Conservation (phyloP, 371 early-diverging fungal genomes). For the Mortierella sp. region DNA sequence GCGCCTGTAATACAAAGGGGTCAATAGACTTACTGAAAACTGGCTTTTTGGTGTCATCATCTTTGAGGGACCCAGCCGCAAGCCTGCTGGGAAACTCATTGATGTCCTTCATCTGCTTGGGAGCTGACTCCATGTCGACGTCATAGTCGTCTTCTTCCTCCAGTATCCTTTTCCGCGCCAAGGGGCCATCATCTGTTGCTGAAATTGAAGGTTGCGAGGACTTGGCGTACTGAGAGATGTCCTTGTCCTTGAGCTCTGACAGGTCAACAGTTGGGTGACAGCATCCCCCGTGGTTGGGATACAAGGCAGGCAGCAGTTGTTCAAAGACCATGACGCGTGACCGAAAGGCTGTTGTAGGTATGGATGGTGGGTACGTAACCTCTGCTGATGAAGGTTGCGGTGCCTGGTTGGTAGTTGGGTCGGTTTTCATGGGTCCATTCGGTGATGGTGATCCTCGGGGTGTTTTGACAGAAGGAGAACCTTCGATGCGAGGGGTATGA, state of each 20-base stretch:
- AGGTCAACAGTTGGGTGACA: slow-evolving; percentile 59
- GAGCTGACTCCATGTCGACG: slow-evolving; percentile 22
- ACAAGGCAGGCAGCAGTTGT: slow-evolving; percentile 73
- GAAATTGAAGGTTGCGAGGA: neutral
- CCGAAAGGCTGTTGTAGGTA: slow-evolving; percentile 67
- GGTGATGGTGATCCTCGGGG: slow-evolving; percentile 15
- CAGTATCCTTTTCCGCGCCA: neutral
- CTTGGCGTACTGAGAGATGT: slow-evolving; percentile 10
- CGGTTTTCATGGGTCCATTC: slow-evolving; percentile 14
- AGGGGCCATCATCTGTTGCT: neutral
- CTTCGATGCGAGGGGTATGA: slow-evolving; percentile 26
- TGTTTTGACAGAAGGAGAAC: slow-evolving; percentile 26
- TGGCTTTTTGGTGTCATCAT: neutral
- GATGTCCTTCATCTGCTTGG: neutral
- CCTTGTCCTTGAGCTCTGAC: slow-evolving; percentile 28
- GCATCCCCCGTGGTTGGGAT: slow-evolving; percentile 59
- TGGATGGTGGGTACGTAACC: slow-evolving; percentile 34
- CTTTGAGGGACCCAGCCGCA: neutral
- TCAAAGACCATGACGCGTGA: slow-evolving; percentile 83
- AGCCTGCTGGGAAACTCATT: neutral
- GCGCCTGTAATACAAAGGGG: neutral
- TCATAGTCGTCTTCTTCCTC: slow-evolving; percentile 39
- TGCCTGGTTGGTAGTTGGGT: neutral
- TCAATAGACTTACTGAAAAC: slow-evolving; percentile 6
- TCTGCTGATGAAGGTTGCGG: slow-evolving; percentile 18